A percentile compares a stretch with the other conserved stretches of the same genome.
These are phyloP conservation scores for Carex pumila DNA, from an alignment of 176 grass and related monocot species.

Conservation along the genomic window DNA sequence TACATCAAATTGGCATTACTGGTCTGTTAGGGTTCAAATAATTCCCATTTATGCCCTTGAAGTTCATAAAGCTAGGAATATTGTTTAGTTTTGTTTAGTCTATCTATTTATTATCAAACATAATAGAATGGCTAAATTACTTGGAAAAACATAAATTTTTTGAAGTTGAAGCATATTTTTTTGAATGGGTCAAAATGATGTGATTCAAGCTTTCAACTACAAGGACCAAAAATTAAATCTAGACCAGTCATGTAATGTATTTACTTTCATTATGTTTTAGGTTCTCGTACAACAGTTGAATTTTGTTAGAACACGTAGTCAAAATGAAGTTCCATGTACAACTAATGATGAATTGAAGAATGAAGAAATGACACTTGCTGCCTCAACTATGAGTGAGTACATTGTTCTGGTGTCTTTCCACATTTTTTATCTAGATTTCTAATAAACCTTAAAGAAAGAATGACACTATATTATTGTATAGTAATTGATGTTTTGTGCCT, in stretches of 20 bases:
- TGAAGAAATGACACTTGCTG: background rate
- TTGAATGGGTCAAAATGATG: background rate
- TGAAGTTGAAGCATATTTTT: too few species aligned
- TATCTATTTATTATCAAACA: background rate
- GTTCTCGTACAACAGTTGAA: background rate
- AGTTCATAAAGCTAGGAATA: background rate
- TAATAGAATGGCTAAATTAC: background rate
- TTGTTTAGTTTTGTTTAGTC: background rate
- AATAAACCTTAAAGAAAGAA: background rate
- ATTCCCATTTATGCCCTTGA: background rate
- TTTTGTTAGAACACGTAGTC: background rate
- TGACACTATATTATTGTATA: background rate
- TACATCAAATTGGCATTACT: background rate
- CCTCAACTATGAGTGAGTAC: conserved; percentile 5
- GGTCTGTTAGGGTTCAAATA: background rate
- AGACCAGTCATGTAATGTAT: background rate
- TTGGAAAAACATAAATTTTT: too few species aligned
- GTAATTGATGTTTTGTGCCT: background rate
- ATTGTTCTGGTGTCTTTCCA: background rate
- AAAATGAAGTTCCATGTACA: background rate
- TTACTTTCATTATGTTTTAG: background rate
- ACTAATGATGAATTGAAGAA: background rate
- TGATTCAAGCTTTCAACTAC: background rate
- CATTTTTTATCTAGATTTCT: background rate
- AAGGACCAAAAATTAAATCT: background rate